phyloP scores from a whole-genome alignment of 2,329 filamentous ascomycete genomes.

The Lizonia empirigonia region DNA sequence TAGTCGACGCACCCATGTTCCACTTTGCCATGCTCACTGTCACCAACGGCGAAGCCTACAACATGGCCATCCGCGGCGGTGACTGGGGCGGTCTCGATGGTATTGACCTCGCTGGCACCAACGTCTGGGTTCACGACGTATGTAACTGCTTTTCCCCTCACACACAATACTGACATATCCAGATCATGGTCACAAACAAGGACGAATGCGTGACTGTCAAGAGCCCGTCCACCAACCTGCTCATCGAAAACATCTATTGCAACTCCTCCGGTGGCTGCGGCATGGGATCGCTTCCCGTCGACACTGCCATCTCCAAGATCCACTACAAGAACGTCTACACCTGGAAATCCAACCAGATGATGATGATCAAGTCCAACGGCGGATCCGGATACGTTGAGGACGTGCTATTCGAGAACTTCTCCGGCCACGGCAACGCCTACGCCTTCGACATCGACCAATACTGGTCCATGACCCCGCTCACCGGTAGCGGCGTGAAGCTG shows the following conservation, averaged over 20 bases:
- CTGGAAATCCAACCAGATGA: constrained; percentile 65
- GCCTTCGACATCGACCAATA: constrained; percentile 61
- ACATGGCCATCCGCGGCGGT: constrained; percentile 61
- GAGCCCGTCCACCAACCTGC: constrained; percentile 55
- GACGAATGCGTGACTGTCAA: constrained; percentile 66
- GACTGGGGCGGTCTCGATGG: constrained; percentile 62
- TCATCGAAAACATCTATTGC: constrained; percentile 66
- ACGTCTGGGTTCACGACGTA: constrained; percentile 64
- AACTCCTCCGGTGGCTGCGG: constrained; percentile 66
- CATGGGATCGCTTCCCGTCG: constrained; percentile 60
- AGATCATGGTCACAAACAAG: constrained; percentile 65
- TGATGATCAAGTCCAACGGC: constrained; percentile 67
- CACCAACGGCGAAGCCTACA: constrained; percentile 60
- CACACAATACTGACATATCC: neutral
- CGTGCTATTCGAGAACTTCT: constrained; percentile 62
- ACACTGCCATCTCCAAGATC: constrained; percentile 59
- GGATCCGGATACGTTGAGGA: constrained; percentile 61
- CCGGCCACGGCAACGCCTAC: constrained; percentile 65
- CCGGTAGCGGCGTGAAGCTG: constrained; percentile 59
- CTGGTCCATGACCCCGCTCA: constrained; percentile 54
- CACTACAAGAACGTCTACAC: constrained; percentile 64
- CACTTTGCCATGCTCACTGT: constrained; percentile 59
- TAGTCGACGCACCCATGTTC: constrained; percentile 58
- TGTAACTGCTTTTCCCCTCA: neutral
- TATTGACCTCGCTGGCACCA: constrained; percentile 60